Base-by-base conservation (phyloP, 169 alveolate species). In the Cryptosporidium ubiquitum region DNA sequence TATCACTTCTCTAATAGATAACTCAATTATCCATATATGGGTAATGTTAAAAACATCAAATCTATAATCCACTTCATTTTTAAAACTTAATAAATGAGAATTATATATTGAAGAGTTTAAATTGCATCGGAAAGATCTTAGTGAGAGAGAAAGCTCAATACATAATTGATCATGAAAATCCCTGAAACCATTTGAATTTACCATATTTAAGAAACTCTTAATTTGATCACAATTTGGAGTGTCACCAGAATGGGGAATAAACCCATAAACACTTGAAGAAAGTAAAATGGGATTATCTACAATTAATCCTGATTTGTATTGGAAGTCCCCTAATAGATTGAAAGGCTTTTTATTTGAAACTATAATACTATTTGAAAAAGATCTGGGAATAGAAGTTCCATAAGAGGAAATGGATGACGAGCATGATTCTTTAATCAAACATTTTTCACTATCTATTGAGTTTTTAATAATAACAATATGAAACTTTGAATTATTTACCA, bases 121-220 rank as follows among this genome's bases (percentile, higher is more conserved):
- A 66, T 79, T 47, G 26, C 89, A 79, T 16, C 89, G 55, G 69
- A 42, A 79, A 26, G 89, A 79, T 14, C 89, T 35, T 40, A 79
- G 14, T 40, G 89, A 60, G 14, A 79, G 47, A 20, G 89, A 79
- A 9, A 79, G 69, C 44, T 79, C 79, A n/a, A 79, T 42, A 18
- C 68, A 61, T 5, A 79, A 39, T 16, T 39, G 18, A 3, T 26
- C 10, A 42, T 79, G 14, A 12, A 35, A 61, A 3, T 58, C 37
- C 16, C 26, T 14, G 6, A 35, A 26, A 7, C 58, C 4, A 16
- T 26, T 31, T 23, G 29, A 18, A 3, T 55, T 33, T 5, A 7
- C 9, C 39, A 79, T 60, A 7, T 58, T n/a, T 29, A 40, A 20
- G 39, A 79, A 79, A 12, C 9, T 29, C 12, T 9, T 23, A 16